Conservation (phyloP, 139 green algal genomes). For the Chlamydomonas sp. region DNA sequence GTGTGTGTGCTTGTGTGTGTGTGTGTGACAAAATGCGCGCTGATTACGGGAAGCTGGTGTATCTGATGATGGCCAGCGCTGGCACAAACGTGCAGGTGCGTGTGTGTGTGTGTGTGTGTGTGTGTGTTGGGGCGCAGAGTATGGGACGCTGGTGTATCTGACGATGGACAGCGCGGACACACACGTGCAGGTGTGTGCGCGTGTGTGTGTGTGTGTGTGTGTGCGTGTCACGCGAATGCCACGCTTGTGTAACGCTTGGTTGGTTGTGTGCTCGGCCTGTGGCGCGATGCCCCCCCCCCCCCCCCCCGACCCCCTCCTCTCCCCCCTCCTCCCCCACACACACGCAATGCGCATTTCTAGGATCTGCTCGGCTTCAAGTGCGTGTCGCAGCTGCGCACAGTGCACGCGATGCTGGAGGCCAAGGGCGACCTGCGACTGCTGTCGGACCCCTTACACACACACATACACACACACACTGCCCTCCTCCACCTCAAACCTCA, state of each 20-base stretch:
- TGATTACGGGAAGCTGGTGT: slow-evolving; percentile 86
- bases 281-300: too few species aligned
- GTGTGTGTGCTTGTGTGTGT: too few species aligned
- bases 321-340: too few species aligned
- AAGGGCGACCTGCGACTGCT: slow-evolving; percentile 37
- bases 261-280: too few species aligned
- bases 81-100: slow-evolving; percentile 31
- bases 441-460: too few species aligned
- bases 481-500: too few species aligned
- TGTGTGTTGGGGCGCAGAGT: slow-evolving; percentile 69
- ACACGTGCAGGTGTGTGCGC: slow-evolving; percentile 25
- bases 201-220: slow-evolving; percentile 30
- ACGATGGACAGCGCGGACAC: slow-evolving; percentile 63
- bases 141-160: slow-evolving; percentile 84
- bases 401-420: slow-evolving; percentile 71
- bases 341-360: too few species aligned
- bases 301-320: too few species aligned
- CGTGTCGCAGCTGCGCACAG: slow-evolving; percentile 64
- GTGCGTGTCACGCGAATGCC: slow-evolving; percentile 73
- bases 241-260: too few species aligned
- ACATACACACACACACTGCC: too few species aligned
- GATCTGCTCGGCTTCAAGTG: slow-evolving; percentile 80
- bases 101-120: background rate
- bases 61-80: slow-evolving; percentile 71
- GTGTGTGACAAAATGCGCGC: slow-evolving; percentile 88